Evolutionary conservation across 1,284 basidiomycete genomes (phyloP).

Genomic region (Microbotryum saponariae): DNA sequence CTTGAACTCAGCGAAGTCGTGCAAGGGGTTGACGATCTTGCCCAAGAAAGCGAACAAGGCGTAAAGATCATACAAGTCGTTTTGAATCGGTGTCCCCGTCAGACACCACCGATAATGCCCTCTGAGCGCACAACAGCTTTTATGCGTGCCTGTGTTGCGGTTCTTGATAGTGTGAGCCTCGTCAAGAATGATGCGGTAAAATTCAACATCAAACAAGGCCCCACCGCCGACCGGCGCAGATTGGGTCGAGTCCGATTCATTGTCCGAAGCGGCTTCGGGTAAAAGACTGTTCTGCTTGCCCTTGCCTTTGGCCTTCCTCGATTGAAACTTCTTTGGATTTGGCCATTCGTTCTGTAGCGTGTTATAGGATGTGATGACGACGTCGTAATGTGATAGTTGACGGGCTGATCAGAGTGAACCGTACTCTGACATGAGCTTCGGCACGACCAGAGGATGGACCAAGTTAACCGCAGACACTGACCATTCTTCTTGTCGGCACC

Average conservation of each 20-base stretch:
- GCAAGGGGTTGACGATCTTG: constrained; percentile 60
- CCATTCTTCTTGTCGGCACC: constrained; percentile 62
- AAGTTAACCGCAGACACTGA: constrained; percentile 38
- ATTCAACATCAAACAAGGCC: constrained; percentile 62
- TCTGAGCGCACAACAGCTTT: constrained; percentile 70
- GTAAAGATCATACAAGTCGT: constrained; percentile 81
- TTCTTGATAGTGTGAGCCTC: constrained; percentile 99
- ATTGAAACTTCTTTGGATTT: constrained; percentile 12
- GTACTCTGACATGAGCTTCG: background rate
- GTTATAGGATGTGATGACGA: constrained; percentile 62
- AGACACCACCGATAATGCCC: constrained; percentile 58
- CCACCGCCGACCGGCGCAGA: constrained; percentile 40
- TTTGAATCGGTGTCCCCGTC: constrained; percentile 53
- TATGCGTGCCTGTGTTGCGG: constrained; percentile 52
- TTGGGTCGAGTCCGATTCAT: constrained; percentile 14
- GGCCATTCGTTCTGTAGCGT: constrained; percentile 34
- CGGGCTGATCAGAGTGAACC: constrained; percentile 39
- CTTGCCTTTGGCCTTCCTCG: constrained; percentile 17
- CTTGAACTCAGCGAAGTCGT: constrained; percentile 52
- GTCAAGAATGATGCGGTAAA: constrained; percentile 46
- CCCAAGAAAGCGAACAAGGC: constrained; percentile 83
- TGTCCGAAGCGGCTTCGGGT: constrained; percentile 8
- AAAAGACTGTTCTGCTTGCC: background rate
- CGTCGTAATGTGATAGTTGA: constrained; percentile 57
- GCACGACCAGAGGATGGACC: too few relatives aligned